Conservation (phyloP, 345 rosid genomes). For the Gynandropsis gynandra region DNA sequence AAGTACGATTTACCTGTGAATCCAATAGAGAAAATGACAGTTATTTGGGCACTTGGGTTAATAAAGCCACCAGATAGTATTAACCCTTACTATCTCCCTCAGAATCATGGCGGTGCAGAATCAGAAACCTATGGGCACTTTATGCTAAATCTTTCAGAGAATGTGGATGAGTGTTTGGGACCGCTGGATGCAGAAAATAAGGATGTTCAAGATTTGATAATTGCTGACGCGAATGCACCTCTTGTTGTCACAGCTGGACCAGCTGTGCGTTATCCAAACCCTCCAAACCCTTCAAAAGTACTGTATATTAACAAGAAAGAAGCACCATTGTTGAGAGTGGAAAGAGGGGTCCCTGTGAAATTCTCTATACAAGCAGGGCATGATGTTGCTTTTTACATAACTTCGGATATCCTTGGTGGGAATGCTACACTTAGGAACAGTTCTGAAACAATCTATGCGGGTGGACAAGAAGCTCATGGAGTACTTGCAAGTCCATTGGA, state of each 20-base stretch:
- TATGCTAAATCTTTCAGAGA: constrained; percentile 22
- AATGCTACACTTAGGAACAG: constrained; percentile 75
- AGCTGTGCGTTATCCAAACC: constrained; percentile 33
- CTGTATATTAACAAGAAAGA: constrained; percentile 34
- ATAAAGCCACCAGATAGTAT: constrained; percentile 76
- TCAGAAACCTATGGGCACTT: constrained; percentile 30
- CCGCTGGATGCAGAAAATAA: constrained; percentile 31
- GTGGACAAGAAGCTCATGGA: constrained; percentile 87
- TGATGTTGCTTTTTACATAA: constrained; percentile 40
- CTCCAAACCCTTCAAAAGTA: constrained; percentile 31
- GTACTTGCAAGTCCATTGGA: constrained; percentile 68
- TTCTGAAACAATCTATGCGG: constrained; percentile 73
- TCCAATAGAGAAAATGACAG: constrained; percentile 37
- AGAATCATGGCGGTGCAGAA: constrained; percentile 61
- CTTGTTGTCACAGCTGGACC: constrained; percentile 34
- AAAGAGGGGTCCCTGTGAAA: constrained; percentile 36
- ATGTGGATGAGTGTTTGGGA: constrained; percentile 32
- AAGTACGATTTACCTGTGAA: constrained; percentile 75
- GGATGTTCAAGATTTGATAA: constrained; percentile 30
- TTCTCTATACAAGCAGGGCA: constrained; percentile 33
- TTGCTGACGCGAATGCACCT: constrained; percentile 31
- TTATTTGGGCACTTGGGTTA: constrained; percentile 92
- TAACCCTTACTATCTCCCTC: constrained; percentile 78
- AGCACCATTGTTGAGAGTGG: constrained; percentile 33
- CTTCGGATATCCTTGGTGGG: constrained; percentile 88